Evolutionary conservation across 208 protist species (phyloP).

Genomic region (Crithidia bombi): DNA sequence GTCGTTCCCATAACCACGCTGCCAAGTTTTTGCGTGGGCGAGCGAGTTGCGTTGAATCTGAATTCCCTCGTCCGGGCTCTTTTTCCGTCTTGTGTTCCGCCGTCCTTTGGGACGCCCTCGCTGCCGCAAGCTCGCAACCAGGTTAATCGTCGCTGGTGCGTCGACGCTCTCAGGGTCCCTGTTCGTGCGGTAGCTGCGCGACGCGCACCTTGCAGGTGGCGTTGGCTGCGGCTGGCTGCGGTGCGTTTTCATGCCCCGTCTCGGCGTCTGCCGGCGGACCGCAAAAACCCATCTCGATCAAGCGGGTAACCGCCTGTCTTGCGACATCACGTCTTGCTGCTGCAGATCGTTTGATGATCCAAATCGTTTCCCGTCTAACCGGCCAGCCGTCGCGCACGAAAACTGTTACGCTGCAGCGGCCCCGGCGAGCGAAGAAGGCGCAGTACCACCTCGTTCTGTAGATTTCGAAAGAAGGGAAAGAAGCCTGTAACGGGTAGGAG

Average conservation of each 20-base stretch:
- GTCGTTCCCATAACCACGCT: conserved; percentile 88
- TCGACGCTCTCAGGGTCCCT: conserved; percentile 69
- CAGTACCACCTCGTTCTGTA: conserved; percentile 81
- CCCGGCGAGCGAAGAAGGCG: conserved; percentile 70
- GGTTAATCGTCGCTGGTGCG: conserved; percentile 81
- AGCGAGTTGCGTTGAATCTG: conserved; percentile 90
- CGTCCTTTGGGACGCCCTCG: conserved; percentile 82
- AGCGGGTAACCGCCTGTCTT: conserved; percentile 64
- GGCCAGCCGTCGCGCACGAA: conserved; percentile 46
- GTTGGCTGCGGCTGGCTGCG: conserved; percentile 95
- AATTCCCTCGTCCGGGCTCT: conserved; percentile 80
- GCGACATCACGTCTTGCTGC: conserved; percentile 50
- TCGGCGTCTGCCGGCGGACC: conserved; percentile 77
- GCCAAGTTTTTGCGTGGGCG: conserved; percentile 82
- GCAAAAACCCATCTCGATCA: conserved; percentile 86
- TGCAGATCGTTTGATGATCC: conserved; percentile 70
- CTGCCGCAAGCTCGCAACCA: conserved; percentile 94
- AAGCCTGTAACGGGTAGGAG: conserved; percentile 61
- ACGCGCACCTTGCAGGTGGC: conserved; percentile 88
- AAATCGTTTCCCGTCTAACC: conserved; percentile 71
- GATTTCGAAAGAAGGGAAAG: conserved; percentile 87
- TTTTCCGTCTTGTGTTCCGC: conserved; percentile 80
- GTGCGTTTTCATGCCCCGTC: conserved; percentile 94
- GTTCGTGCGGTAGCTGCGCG: conserved; percentile 63
- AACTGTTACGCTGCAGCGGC: conserved; percentile 62